Conservation (phyloP, 306 rosid genomes). For the Vicia villosa region DNA sequence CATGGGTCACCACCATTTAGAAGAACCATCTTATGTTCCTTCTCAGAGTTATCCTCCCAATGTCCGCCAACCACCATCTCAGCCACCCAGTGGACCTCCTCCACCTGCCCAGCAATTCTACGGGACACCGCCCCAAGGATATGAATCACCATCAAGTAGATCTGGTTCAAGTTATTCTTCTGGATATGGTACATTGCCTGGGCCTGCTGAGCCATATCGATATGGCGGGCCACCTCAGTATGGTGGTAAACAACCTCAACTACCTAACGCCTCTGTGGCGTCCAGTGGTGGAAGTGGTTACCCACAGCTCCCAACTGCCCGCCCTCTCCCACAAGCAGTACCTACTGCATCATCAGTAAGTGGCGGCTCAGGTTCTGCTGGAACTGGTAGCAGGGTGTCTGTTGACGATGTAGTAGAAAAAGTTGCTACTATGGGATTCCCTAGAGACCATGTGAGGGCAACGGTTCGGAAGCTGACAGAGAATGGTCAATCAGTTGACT, state of each 20-base stretch:
- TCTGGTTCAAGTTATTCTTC: conserved; percentile 61
- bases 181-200: conserved; percentile 62
- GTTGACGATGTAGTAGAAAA: conserved; percentile 79
- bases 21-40: conserved; percentile 69
- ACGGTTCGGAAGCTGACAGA: conserved; percentile 84
- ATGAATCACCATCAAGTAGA: conserved; percentile 65
- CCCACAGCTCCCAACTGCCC: conserved; percentile 85
- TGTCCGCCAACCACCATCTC: conserved; percentile 64
- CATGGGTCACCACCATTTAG: conserved; percentile 67
- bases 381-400: conserved; percentile 67
- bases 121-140: conserved; percentile 50
- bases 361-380: conserved; percentile 62
- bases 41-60: conserved; percentile 68
- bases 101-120: conserved; percentile 69
- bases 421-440: conserved; percentile 85
- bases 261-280: conserved; percentile 49
- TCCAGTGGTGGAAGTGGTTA: conserved; percentile 70
- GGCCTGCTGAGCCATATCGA: conserved; percentile 59
- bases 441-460: conserved; percentile 81
- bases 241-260: conserved; percentile 60
- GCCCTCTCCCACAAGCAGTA: conserved; percentile 67
- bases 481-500: conserved; percentile 84
- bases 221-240: conserved; percentile 68
- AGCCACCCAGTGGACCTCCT: conserved; percentile 61
- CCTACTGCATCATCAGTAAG: conserved; percentile 70